Evolutionary conservation across 139 green algal genomes (phyloP).

Genomic region (Yamagishiella unicocca): DNA sequence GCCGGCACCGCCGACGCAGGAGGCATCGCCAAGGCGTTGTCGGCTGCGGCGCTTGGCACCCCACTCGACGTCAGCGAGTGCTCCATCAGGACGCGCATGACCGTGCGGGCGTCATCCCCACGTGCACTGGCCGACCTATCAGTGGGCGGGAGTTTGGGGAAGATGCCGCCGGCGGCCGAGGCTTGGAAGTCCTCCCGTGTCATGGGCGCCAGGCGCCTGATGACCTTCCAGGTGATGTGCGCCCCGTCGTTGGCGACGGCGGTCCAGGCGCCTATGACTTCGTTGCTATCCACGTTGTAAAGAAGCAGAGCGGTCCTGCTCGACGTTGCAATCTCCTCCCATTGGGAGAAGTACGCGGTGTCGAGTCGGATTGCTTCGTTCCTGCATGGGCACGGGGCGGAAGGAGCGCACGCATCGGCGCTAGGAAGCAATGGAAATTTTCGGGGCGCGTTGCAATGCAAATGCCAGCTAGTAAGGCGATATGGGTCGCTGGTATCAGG

Average conservation of each 20-base stretch:
- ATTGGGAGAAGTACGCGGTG: neutral
- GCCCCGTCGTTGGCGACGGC: neutral
- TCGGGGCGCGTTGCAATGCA: no score
- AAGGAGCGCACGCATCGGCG: no score
- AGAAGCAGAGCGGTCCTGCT: neutral
- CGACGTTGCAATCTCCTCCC: neutral
- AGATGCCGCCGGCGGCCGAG: neutral
- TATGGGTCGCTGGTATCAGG: no score
- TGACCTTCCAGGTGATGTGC: neutral
- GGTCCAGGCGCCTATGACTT: neutral
- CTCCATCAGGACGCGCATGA: neutral
- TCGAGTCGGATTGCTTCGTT: no score
- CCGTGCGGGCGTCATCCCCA: neutral
- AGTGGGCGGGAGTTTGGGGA: neutral
- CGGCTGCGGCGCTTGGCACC: no score
- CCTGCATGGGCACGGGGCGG: no score
- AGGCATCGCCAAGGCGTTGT: no score
- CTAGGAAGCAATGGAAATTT: no score
- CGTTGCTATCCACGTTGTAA: neutral
- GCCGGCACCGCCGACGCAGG: no score
- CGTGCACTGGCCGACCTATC: neutral
- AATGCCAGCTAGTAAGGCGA: no score
- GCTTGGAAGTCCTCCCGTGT: neutral
- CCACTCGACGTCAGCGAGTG: no score
- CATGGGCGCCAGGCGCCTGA: neutral